phyloP scores from a whole-genome alignment of 352 stramenopile species.

The Peronosclerospora sorghi region DNA sequence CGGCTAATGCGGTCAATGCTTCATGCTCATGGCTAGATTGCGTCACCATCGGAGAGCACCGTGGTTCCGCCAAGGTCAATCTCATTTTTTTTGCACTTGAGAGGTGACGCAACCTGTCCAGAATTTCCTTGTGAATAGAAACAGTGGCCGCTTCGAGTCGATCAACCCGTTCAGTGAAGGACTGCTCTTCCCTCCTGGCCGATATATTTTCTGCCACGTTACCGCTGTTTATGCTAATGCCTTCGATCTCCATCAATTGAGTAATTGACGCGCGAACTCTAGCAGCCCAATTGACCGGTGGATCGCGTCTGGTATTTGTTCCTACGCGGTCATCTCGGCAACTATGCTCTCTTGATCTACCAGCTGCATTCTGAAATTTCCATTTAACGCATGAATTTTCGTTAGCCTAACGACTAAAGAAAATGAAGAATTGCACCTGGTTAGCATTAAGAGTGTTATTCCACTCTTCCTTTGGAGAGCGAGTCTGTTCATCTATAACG shows the following conservation, averaged over 20 bases:
- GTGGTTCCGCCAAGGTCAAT: constrained; percentile 2
- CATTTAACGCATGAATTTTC: background rate
- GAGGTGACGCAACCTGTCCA: constrained; percentile 33
- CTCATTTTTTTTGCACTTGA: constrained; percentile 28
- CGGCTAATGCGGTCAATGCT: constrained; percentile 14
- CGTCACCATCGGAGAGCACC: background rate
- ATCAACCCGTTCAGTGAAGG: constrained; percentile 20
- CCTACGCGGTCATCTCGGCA: background rate
- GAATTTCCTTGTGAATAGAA: constrained; percentile 43
- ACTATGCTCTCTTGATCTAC: background rate
- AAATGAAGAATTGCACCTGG: background rate
- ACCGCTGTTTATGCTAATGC: constrained; percentile 12
- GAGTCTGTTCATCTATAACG: background rate
- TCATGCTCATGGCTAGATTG: constrained; percentile 10
- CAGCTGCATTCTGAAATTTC: background rate
- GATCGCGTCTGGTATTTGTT: background rate
- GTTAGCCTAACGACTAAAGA: background rate
- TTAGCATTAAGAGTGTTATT: background rate
- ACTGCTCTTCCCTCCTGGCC: constrained; percentile 20
- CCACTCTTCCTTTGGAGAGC: background rate
- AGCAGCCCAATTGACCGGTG: constrained; percentile 5
- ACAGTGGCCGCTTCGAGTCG: constrained; percentile 8
- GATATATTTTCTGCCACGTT: constrained; percentile 19
- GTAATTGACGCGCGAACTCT: constrained; percentile 17
- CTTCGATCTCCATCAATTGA: constrained; percentile 22